Evolutionary conservation across 2,329 filamentous ascomycete genomes (phyloP).

Genomic region (Paracorniculantispora psalliotae): DNA sequence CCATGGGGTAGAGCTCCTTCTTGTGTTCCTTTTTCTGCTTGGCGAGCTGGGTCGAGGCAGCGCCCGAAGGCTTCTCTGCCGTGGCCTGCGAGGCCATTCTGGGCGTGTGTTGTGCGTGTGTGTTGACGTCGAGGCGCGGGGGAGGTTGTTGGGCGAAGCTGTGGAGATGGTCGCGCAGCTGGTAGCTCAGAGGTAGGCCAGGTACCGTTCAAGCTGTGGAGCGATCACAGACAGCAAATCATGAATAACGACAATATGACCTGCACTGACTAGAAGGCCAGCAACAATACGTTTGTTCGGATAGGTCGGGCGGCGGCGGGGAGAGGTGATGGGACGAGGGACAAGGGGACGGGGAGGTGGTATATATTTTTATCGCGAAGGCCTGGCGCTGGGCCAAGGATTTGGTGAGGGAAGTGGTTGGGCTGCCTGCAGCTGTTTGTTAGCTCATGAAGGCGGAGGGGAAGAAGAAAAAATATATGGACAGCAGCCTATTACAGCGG

Average conservation of each 20-base stretch:
- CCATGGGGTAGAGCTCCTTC: constrained; percentile 64
- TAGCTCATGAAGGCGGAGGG: not conserved
- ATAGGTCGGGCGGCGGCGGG: not conserved
- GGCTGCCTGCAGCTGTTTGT: constrained; percentile 3
- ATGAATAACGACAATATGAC: no score
- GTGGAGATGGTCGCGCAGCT: no score
- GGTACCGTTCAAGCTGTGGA: no score
- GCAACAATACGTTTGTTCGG: no score
- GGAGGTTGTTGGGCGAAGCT: not conserved
- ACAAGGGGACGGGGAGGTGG: not conserved
- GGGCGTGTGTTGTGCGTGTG: not conserved
- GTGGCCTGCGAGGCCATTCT: constrained; percentile 10
- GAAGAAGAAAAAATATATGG: not conserved
- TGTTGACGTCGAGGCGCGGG: not conserved
- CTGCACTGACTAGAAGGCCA: no score
- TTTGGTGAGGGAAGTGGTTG: constrained; percentile 10
- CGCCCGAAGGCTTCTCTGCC: not conserved
- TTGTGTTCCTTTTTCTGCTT: constrained; percentile 15
- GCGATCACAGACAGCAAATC: not conserved
- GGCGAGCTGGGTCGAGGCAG: not conserved
- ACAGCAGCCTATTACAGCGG: no score
- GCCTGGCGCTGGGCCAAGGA: not conserved
- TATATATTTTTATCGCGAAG: not conserved
- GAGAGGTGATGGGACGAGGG: no score
- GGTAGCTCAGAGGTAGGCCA: no score